These are phyloP conservation scores for Globisporangium irregulare DNA, from an alignment of 352 stramenopile genomes.

Conservation along the genomic window DNA sequence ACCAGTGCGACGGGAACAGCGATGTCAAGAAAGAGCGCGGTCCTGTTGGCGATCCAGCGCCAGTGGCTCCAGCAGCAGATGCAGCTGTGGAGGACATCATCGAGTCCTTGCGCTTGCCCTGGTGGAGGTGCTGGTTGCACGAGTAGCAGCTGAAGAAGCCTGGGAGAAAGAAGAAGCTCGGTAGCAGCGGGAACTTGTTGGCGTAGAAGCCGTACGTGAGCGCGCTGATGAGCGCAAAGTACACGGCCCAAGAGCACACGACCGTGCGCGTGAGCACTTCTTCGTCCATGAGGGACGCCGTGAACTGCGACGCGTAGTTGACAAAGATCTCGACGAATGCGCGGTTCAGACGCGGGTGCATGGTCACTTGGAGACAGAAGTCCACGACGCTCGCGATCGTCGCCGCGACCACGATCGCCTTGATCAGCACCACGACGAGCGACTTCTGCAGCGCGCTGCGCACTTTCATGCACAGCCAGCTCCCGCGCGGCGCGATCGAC, in stretches of 20 bases:
- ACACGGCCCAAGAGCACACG: constrained; percentile 49
- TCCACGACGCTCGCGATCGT: constrained; percentile 67
- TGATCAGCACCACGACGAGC: constrained; percentile 37
- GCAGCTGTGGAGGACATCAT: constrained; percentile 27
- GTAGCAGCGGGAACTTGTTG: constrained; percentile 46
- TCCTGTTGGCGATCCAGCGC: constrained; percentile 2
- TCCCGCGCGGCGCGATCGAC: constrained; percentile 18
- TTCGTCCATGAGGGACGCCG: constrained; percentile 52
- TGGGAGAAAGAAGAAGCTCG: constrained; percentile 42
- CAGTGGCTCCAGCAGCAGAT: constrained; percentile 7
- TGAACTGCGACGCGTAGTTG: constrained; percentile 64
- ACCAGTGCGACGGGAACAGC: constrained; percentile 48
- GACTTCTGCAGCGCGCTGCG: constrained; percentile 8
- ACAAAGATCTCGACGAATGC: constrained; percentile 67
- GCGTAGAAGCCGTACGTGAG: constrained; percentile 62
- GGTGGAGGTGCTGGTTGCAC: constrained; percentile 30
- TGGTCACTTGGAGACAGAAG: constrained; percentile 67
- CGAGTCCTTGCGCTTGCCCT: constrained; percentile 48
- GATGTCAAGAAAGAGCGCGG: constrained; percentile 26
- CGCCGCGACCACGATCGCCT: constrained; percentile 43
- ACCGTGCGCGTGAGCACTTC: constrained; percentile 56
- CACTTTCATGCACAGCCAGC: constrained; percentile 16
- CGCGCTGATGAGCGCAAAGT: constrained; percentile 35
- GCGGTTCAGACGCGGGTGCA: constrained; percentile 64
- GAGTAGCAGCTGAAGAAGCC: constrained; percentile 23